These are phyloP conservation scores for Candida manassasensis DNA, from an alignment of 805 yeast species.

Conservation along the genomic window DNA sequence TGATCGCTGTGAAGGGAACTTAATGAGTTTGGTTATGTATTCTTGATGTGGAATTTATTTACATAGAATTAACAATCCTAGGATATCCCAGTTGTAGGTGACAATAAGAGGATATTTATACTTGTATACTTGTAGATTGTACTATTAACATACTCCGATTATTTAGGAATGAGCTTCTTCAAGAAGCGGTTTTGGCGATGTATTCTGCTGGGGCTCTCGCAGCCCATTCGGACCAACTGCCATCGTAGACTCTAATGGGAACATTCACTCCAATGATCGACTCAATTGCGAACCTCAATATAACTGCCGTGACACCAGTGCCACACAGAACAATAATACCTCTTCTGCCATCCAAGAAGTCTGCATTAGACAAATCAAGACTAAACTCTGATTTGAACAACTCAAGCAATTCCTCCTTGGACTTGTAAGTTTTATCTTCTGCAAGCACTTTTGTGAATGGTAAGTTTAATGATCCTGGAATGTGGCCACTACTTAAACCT, in stretches of 20 bases:
- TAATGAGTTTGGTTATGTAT: no score
- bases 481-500: constrained; percentile 85
- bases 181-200: constrained; percentile 44
- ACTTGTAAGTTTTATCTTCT: constrained; percentile 42
- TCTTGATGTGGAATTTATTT: no score
- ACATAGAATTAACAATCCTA: no score
- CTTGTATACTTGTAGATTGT: no score
- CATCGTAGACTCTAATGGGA: constrained; percentile 55
- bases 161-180: no score
- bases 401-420: constrained; percentile 40
- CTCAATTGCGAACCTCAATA: constrained; percentile 66
- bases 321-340: constrained; percentile 90
- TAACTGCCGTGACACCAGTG: constrained; percentile 92
- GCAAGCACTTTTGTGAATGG: constrained; percentile 68
- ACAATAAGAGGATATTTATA: no score
- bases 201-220: constrained; percentile 57
- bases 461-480: constrained; percentile 71
- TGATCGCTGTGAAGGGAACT: no score
- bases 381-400: constrained; percentile 38
- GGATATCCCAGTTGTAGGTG: no score
- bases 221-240: constrained; percentile 87
- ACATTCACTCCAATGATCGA: constrained; percentile 31
- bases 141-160: no score
- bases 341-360: constrained; percentile 37
- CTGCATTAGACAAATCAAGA: constrained; percentile 24